phyloP scores from a whole-genome alignment of 495 filamentous ascomycete genomes.

The Penicillium psychrofluorescens region DNA sequence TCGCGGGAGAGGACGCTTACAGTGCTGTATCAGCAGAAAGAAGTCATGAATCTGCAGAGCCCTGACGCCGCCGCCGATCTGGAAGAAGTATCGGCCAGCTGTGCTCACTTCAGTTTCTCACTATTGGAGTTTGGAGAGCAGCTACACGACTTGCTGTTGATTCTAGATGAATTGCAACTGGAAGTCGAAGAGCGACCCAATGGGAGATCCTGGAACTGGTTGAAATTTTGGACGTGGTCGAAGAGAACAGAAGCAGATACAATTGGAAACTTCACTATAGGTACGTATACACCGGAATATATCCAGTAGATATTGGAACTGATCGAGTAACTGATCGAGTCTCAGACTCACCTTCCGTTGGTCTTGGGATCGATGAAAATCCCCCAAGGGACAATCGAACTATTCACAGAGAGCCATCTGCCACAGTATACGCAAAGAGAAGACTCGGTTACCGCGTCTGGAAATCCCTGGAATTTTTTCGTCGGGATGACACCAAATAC shows the following conservation, averaged over 20 bases:
- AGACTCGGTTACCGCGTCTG: conserved; percentile 48
- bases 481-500: conserved; percentile 66
- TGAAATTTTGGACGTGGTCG: conserved; percentile 62
- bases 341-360: neutral
- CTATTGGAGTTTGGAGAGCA: conserved; percentile 85
- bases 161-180: conserved; percentile 75
- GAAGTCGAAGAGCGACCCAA: conserved; percentile 49
- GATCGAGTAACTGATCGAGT: too few relatives aligned
- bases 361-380: neutral
- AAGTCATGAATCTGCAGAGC: conserved; percentile 54
- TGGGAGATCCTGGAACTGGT: conserved; percentile 74
- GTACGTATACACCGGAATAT: conserved; percentile 5
- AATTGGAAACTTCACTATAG: conserved; percentile 8
- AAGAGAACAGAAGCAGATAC: conserved; percentile 10
- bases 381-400: conserved; percentile 2
- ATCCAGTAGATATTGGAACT: too few relatives aligned
- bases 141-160: conserved; percentile 71
- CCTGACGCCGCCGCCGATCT: conserved; percentile 82
- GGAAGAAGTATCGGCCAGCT: conserved; percentile 92
- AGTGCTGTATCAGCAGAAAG: conserved; percentile 69
- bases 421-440: conserved; percentile 19
- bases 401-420: conserved; percentile 4
- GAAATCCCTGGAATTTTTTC: conserved; percentile 49
- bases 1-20: conserved; percentile 69
- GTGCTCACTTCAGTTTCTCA: conserved; percentile 89